Evolutionary conservation across 139 green algal species (phyloP).

Genomic region (Volvox reticuliferus): DNA sequence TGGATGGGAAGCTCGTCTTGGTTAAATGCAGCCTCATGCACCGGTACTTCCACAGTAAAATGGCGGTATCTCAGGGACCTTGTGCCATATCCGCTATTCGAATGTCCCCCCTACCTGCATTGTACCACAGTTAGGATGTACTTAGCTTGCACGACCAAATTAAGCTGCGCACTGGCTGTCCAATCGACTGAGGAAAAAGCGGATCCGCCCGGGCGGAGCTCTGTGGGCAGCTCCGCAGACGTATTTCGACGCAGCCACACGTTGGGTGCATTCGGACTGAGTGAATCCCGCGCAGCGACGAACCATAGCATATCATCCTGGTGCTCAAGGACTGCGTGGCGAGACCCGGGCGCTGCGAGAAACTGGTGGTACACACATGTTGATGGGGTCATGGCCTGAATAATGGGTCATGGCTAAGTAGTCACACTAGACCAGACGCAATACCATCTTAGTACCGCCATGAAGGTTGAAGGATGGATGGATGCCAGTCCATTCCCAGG

Average conservation of each 20-base stretch:
- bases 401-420: too few species aligned
- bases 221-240: constrained; percentile 43
- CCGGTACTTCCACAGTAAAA: too few species aligned
- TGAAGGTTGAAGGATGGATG: not conserved
- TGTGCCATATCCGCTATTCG: not conserved
- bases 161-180: constrained; percentile 70
- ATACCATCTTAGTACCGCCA: not conserved
- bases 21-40: too few species aligned
- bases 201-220: constrained; percentile 56
- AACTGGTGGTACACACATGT: not conserved
- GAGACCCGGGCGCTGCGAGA: not conserved
- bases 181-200: constrained; percentile 67
- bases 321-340: constrained; percentile 10
- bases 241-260: constrained; percentile 15
- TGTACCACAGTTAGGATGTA: constrained; percentile 73
- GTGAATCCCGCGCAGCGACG: not conserved
- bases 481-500: too few species aligned
- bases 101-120: constrained; percentile 49
- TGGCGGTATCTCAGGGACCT: not conserved
- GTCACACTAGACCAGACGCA: too few species aligned
- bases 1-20: too few species aligned
- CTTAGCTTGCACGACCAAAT: constrained; percentile 77
- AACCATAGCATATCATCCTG: constrained; percentile 68
- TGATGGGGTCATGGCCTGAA: too few species aligned
- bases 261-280: not conserved